Percentiles rank a stretch among this genome's conserved stretches.
Evolutionary conservation across 345 rosid genomes (phyloP).

Genomic region (Abelmoschus esculentus): DNA sequence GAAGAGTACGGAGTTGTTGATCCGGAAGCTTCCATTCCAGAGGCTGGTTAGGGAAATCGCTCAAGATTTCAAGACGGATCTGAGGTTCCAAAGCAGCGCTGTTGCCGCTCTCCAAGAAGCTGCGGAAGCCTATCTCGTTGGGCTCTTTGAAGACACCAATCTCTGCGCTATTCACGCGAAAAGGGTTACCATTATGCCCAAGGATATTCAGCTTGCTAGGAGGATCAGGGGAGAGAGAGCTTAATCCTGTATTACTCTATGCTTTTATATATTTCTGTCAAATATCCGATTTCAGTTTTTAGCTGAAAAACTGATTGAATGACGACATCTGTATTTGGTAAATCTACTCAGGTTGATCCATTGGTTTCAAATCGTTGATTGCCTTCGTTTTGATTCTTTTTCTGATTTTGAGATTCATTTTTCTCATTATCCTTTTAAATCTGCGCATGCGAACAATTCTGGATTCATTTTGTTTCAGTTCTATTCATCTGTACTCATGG

Average conservation of each 20-base stretch:
- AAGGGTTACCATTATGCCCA: constrained; percentile 30
- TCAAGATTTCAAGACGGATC: constrained; percentile 23
- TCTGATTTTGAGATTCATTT: neutral
- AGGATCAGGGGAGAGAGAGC: constrained; percentile 32
- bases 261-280: neutral
- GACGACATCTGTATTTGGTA: neutral
- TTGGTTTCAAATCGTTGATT: neutral
- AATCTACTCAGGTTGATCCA: neutral
- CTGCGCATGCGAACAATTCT: neutral
- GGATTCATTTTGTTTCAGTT: neutral
- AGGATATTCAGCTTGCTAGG: constrained; percentile 31
- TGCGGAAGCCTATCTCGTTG: constrained; percentile 12
- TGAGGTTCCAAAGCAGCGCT: constrained; percentile 19
- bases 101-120: constrained; percentile 17
- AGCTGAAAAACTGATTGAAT: neutral
- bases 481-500: too few species aligned
- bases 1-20: constrained; percentile 15
- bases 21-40: constrained; percentile 20
- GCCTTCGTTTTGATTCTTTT: neutral
- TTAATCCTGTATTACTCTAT: neutral
- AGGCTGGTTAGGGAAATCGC: constrained; percentile 23
- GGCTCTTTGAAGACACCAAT: constrained; percentile 16
- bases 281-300: neutral
- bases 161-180: constrained; percentile 15
- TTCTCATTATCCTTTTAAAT: neutral